These are phyloP conservation scores for Lophium mytilinum DNA, from an alignment of 495 filamentous ascomycete species.

Conservation along the genomic window DNA sequence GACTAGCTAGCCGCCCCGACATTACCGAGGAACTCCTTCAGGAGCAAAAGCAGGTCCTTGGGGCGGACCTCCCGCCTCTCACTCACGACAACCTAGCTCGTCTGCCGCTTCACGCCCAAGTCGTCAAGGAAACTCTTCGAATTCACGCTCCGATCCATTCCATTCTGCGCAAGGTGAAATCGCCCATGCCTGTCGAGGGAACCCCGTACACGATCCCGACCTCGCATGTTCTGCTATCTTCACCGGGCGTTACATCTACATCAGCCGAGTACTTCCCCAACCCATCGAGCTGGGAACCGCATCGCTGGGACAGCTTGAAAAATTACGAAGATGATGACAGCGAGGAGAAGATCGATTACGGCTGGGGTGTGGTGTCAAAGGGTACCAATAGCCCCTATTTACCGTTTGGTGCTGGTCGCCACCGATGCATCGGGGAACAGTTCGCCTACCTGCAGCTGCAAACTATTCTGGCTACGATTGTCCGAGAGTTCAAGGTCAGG, in stretches of 20 bases:
- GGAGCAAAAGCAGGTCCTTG: slow-evolving; percentile 47
- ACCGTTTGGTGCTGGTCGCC: slow-evolving; percentile 88
- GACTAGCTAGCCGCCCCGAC: slow-evolving; percentile 47
- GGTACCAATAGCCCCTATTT: slow-evolving; percentile 81
- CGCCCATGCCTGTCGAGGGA: slow-evolving; percentile 57
- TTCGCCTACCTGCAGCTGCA: slow-evolving; percentile 90
- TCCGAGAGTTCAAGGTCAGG: slow-evolving; percentile 65
- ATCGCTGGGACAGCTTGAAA: slow-evolving; percentile 60
- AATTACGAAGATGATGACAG: slow-evolving; percentile 47
- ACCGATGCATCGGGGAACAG: slow-evolving; percentile 94
- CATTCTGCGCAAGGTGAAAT: slow-evolving; percentile 55
- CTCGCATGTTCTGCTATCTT: slow-evolving; percentile 66
- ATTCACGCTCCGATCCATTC: slow-evolving; percentile 58
- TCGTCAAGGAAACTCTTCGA: slow-evolving; percentile 55
- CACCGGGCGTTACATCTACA: slow-evolving; percentile 67
- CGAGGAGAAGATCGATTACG: slow-evolving; percentile 80
- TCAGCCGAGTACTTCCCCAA: slow-evolving; percentile 72
- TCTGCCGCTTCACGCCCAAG: slow-evolving; percentile 48
- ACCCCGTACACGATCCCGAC: slow-evolving; percentile 73
- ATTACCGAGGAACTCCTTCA: slow-evolving; percentile 51
- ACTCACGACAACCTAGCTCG: slow-evolving; percentile 47
- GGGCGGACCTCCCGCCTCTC: slow-evolving; percentile 43
- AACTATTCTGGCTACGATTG: slow-evolving; percentile 72
- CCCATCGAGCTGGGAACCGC: slow-evolving; percentile 74
- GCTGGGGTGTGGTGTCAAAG: slow-evolving; percentile 87